These are phyloP conservation scores for Rugosomyces carneus DNA, from an alignment of 1,284 basidiomycete genomes.

Conservation along the genomic window DNA sequence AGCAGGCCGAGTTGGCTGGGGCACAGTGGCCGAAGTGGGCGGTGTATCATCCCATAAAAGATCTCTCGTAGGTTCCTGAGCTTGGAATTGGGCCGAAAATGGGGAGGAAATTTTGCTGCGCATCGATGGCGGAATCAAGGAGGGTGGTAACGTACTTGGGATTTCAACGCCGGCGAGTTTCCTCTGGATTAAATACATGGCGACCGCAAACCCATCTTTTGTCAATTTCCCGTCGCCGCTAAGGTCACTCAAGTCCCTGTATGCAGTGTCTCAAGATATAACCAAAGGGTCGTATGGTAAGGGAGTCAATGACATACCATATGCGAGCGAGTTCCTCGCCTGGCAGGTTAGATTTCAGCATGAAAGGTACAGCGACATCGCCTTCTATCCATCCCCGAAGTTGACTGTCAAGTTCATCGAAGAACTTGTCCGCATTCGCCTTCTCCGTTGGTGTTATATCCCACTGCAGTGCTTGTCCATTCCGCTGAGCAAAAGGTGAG, in stretches of 20 bases:
- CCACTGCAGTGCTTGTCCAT: conserved; percentile 49
- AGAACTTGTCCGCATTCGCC: conserved; percentile 74
- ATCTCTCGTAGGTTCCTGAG: conserved; percentile 33
- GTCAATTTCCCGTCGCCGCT: conserved; percentile 85
- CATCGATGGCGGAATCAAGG: conserved; percentile 80
- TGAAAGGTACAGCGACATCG: conserved; percentile 92
- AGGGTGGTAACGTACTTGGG: conserved; percentile 65
- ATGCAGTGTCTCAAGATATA: not conserved
- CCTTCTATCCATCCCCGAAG: conserved; percentile 85
- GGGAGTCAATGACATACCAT: conserved; percentile 55
- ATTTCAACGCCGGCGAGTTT: conserved; percentile 83
- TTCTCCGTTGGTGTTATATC: conserved; percentile 85
- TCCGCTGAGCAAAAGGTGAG: conserved; percentile 23
- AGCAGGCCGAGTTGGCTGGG: conserved; percentile 28
- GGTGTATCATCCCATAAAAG: conserved; percentile 63
- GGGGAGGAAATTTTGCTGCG: conserved; percentile 36
- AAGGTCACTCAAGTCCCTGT: conserved; percentile 91
- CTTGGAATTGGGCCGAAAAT: conserved; percentile 30
- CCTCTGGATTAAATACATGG: conserved; percentile 90
- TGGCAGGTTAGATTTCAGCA: conserved; percentile 87
- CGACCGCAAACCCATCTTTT: conserved; percentile 93
- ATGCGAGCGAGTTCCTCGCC: conserved; percentile 84
- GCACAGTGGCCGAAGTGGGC: conserved; percentile 40
- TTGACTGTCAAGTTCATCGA: conserved; percentile 75
- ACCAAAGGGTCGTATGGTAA: not conserved